These are phyloP conservation scores for Allomyces arbusculus DNA, from an alignment of 192 early-diverging fungal species.

Conservation along the genomic window DNA sequence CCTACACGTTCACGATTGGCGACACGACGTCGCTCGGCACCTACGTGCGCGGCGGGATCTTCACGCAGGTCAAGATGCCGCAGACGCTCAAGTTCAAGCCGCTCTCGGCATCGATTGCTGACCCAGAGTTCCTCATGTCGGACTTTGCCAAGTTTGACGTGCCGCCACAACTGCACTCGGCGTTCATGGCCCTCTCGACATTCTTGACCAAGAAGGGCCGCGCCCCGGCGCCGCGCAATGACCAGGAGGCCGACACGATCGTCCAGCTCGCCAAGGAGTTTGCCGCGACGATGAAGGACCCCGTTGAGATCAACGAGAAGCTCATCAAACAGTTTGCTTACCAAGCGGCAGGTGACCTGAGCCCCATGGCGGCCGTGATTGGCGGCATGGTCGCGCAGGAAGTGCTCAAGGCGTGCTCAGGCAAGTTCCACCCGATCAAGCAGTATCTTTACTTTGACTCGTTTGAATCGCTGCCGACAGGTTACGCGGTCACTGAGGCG, in stretches of 20 bases:
- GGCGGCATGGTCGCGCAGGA: constrained; percentile 95
- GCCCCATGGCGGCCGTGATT: constrained; percentile 89
- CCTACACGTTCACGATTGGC: constrained; percentile 94
- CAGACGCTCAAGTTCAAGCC: constrained; percentile 58
- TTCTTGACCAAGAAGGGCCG: constrained; percentile 47
- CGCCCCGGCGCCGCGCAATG: constrained; percentile 68
- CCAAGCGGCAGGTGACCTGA: constrained; percentile 72
- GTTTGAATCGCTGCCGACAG: constrained; percentile 77
- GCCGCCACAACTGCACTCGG: constrained; percentile 72
- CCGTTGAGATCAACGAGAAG: constrained; percentile 61
- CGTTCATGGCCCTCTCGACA: constrained; percentile 81
- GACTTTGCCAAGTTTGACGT: constrained; percentile 98
- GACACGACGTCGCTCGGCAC: constrained; percentile 54
- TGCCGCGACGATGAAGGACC: constrained; percentile 39
- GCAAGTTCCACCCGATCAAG: constrained; percentile 81
- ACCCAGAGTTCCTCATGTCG: constrained; percentile 66
- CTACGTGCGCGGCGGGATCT: constrained; percentile 71
- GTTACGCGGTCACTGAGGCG: constrained; percentile 43
- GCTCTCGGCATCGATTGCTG: constrained; percentile 48
- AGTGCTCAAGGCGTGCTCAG: constrained; percentile 84
- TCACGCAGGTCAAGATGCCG: constrained; percentile 90
- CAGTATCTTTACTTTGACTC: constrained; percentile 96
- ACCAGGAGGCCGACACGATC: constrained; percentile 66
- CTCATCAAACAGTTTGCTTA: constrained; percentile 70
- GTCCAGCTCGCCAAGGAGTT: constrained; percentile 46